Conservation (phyloP, 139 green algal species). For the Chlorella sp. region DNA sequence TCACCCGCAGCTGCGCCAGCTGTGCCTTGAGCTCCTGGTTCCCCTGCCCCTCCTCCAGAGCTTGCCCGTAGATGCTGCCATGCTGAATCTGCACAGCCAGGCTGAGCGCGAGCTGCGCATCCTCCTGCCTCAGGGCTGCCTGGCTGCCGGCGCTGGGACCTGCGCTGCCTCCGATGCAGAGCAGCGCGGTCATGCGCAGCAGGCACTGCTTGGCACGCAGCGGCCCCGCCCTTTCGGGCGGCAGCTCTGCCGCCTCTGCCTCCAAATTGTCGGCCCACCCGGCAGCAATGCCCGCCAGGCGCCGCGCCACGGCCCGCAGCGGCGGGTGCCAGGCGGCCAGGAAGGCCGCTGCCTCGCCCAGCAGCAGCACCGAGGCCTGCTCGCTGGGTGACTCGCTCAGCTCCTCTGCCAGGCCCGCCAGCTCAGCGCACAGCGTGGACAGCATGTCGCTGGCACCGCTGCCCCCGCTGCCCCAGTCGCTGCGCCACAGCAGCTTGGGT, state of each 20-base stretch:
- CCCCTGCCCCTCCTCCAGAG: not conserved
- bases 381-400: slow-evolving; percentile 40
- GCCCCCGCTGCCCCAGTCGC: slow-evolving; percentile 13
- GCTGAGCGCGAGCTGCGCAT: not conserved
- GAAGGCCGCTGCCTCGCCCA: slow-evolving; percentile 57
- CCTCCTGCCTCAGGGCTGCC: slow-evolving; percentile 22
- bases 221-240: slow-evolving; percentile 13
- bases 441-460: slow-evolving; percentile 12
- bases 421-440: slow-evolving; percentile 32
- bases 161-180: slow-evolving; percentile 17
- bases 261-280: slow-evolving; percentile 49
- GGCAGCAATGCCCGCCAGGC: slow-evolving; percentile 53
- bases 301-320: slow-evolving; percentile 29
- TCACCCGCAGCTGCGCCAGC: slow-evolving; percentile 32
- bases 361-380: slow-evolving; percentile 49
- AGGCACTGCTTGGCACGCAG: slow-evolving; percentile 40
- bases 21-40: not conserved
- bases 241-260: not conserved
- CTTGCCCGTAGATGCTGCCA: slow-evolving; percentile 40
- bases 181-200: slow-evolving; percentile 31
- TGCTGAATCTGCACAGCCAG: slow-evolving; percentile 46
- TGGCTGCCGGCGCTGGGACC: no score
- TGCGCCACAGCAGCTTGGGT: slow-evolving; percentile 36
- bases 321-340: slow-evolving; percentile 34
- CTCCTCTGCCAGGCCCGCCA: slow-evolving; percentile 43